Evolutionary conservation across 2,329 filamentous ascomycete genomes (phyloP), one percentile per base, ranked within the genome.

Genomic region (Botryotinia convoluta): DNA sequence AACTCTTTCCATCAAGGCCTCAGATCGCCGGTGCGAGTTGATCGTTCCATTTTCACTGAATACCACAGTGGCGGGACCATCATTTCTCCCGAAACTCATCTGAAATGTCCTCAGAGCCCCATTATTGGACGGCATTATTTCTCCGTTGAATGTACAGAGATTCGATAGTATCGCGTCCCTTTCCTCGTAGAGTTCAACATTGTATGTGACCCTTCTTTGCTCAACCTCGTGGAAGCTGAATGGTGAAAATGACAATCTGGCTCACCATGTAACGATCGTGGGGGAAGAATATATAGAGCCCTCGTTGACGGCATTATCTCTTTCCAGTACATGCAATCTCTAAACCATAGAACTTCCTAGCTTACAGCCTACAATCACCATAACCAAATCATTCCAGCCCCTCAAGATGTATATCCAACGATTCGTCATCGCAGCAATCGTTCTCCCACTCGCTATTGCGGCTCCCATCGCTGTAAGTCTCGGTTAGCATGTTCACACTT

Each of bases 141-240:
- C 37, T 69, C n/a, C 6, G 37, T 57, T 32, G 37, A 4, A 26
- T 29, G 29, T 26, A 57, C 48, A 69, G 6, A 69, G 48, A 32
- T 42, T 9, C 32, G 29, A 35, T 32, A 32, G n/a, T 26, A 37
- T 42, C 54, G 10, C 48, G n/a, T 42, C 5, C 7, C 35, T 32
- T 57, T 57, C 48, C 65, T 68, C 65, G 35, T 68, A n/a, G 65
- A 9, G 9, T 42, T 68, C 3, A 42, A 2, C 16, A 18, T 68
- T 16, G 35, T 68, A 22, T 35, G 18, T 42, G 48, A 42, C 35
- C 9, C 48, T 22, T 39, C 35, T 32, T 68, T 42, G 35, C 18
- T 57, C 35, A 37, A 57, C n/a, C 35, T 57, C 65, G 48, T 68
- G 65, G 48, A 57, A 57, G 65, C 35, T 68, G 35, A 7, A 68